These are phyloP conservation scores for Acacia crassicarpa DNA, from an alignment of 306 rosid genomes.

Conservation along the genomic window DNA sequence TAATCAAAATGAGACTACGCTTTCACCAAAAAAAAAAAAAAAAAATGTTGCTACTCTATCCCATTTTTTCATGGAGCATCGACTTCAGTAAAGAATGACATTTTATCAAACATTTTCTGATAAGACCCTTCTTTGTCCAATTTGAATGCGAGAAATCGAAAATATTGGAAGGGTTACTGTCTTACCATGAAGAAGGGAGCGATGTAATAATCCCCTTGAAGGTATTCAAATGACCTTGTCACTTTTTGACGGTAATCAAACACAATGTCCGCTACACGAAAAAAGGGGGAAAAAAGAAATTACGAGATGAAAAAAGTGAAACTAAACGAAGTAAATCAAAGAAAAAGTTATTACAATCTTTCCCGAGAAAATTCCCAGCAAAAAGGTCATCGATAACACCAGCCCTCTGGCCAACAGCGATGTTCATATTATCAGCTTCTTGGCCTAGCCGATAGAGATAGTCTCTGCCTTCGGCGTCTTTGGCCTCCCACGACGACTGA, in stretches of 20 bases:
- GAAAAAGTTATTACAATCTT: constrained; percentile 57
- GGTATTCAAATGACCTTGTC: constrained; percentile 78
- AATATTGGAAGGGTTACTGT: neutral
- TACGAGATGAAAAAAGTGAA: neutral
- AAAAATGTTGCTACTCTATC: neutral
- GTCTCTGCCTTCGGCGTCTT: constrained; percentile 77
- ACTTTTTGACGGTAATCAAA: constrained; percentile 95
- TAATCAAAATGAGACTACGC: neutral
- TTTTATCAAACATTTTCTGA: neutral
- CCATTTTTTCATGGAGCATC: neutral
- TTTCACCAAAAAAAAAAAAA: no score
- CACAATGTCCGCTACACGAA: constrained; percentile 74
- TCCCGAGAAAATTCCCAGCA: constrained; percentile 84
- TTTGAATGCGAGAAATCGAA: neutral
- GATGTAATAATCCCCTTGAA: constrained; percentile 90
- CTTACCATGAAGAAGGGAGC: constrained; percentile 93
- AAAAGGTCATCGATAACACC: constrained; percentile 86
- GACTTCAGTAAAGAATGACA: neutral
- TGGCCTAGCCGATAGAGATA: constrained; percentile 81
- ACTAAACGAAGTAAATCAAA: neutral
- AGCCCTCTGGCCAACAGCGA: constrained; percentile 89
- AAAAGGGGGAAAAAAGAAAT: neutral
- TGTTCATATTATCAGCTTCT: constrained; percentile 94
- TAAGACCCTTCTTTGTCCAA: neutral
- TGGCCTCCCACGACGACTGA: constrained; percentile 89